phyloP scores from a whole-genome alignment of 768 basidiomycete species.

The Lactarius hengduanensis region DNA sequence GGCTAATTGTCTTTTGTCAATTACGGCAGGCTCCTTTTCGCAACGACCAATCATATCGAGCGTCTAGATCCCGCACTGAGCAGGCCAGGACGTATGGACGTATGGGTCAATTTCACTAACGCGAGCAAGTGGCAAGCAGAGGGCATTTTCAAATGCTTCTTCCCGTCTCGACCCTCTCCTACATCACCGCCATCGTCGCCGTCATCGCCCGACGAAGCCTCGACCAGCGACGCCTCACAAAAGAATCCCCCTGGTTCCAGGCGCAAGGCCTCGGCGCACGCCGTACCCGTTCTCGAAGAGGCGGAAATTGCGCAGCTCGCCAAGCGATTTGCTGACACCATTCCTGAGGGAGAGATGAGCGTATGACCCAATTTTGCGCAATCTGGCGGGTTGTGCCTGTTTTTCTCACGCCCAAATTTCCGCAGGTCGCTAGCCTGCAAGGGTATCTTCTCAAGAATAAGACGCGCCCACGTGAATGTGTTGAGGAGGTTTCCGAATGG shows the following conservation, averaged over 20 bases:
- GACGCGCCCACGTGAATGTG: constrained; percentile 83
- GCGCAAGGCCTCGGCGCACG: constrained; percentile 53
- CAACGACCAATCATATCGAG: constrained; percentile 93
- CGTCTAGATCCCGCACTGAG: constrained; percentile 86
- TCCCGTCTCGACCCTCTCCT: constrained; percentile 59
- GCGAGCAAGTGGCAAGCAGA: constrained; percentile 93
- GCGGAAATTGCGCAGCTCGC: constrained; percentile 75
- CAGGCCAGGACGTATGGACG: constrained; percentile 88
- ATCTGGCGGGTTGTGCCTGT: background rate
- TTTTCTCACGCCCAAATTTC: constrained; percentile 16
- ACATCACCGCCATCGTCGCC: background rate
- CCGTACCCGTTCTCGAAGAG: constrained; percentile 70
- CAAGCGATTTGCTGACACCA: constrained; percentile 76
- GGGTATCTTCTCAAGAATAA: constrained; percentile 89
- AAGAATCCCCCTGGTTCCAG: constrained; percentile 71
- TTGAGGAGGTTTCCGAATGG: constrained; percentile 79
- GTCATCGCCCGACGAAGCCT: constrained; percentile 23
- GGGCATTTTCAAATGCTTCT: constrained; percentile 93
- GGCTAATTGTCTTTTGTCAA: constrained; percentile 12
- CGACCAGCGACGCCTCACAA: constrained; percentile 49
- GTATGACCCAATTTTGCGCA: constrained; percentile 44
- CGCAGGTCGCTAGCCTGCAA: constrained; percentile 76
- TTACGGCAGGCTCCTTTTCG: constrained; percentile 68
- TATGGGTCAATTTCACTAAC: constrained; percentile 89
- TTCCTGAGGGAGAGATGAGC: constrained; percentile 85